Evolutionary conservation across 2,329 filamentous ascomycete species (phyloP).

Genomic region (Westerdykella aurantiaca): DNA sequence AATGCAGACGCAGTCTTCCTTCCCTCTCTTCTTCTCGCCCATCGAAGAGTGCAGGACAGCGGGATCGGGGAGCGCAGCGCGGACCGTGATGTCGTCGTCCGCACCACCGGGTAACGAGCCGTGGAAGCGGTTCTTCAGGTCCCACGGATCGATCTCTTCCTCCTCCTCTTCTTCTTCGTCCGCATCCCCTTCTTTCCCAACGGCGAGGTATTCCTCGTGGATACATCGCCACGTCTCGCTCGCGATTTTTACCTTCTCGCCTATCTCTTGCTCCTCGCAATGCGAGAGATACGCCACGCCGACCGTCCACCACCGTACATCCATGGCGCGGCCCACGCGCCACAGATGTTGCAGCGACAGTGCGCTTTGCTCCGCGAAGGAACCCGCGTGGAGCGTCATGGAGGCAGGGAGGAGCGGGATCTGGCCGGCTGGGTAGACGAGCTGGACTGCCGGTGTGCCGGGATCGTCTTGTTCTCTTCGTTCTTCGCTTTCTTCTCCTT

Average conservation of each 20-base stretch:
- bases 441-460: conserved; percentile 14
- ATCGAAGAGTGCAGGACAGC: conserved; percentile 6
- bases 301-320: conserved; percentile 68
- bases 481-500: conserved; percentile 7
- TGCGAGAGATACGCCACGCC: conserved; percentile 64
- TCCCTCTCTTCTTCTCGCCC: conserved; percentile 10
- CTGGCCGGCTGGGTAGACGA: conserved; percentile 76
- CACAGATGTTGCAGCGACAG: conserved; percentile 85
- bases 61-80: conserved; percentile 40
- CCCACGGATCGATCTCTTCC: conserved; percentile 60
- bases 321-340: conserved; percentile 68
- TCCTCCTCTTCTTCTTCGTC: conserved; percentile 43
- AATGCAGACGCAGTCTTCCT: conserved; percentile 6
- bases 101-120: background rate
- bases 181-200: conserved; percentile 39
- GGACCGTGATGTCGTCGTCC: conserved; percentile 20
- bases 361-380: conserved; percentile 55
- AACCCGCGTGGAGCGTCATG: conserved; percentile 56
- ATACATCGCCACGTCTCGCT: conserved; percentile 4
- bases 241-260: conserved; percentile 43
- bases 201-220: conserved; percentile 9
- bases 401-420: conserved; percentile 78
- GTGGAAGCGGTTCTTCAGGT: conserved; percentile 50
- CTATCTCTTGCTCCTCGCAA: conserved; percentile 16
- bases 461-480: conserved; percentile 10